Percentiles rank a stretch among this genome's conserved stretches.
phyloP scores from a whole-genome alignment of 805 yeast species.

The Hanseniaspora clermontiae region DNA sequence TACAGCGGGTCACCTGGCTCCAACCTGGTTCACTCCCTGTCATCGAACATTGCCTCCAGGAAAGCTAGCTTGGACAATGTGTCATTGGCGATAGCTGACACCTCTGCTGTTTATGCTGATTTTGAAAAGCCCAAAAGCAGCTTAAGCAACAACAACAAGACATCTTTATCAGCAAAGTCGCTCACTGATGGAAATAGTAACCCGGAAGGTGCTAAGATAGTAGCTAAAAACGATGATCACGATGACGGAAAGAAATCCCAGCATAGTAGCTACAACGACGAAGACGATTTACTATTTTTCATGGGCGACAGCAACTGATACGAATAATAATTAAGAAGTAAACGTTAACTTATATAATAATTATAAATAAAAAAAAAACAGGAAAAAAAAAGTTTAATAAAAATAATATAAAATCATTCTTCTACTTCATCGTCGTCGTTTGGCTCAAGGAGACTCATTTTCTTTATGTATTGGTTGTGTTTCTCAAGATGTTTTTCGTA shows the following conservation, averaged over 20 bases:
- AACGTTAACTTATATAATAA: background rate
- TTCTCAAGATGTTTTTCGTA: conserved; percentile 26
- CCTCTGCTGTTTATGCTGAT: conserved; percentile 27
- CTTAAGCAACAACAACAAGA: background rate
- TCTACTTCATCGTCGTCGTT: background rate
- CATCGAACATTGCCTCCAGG: background rate
- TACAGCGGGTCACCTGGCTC: conserved; percentile 12
- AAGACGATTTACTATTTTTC: conserved; percentile 46
- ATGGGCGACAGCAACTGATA: conserved; percentile 57
- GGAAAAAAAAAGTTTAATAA: background rate
- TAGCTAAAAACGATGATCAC: background rate
- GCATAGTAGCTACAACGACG: conserved; percentile 33
- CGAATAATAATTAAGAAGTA: background rate
- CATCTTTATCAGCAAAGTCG: background rate
- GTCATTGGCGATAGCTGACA: conserved; percentile 25
- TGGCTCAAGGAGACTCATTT: conserved; percentile 18
- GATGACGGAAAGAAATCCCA: background rate
- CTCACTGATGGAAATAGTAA: background rate
- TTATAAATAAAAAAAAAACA: conserved; percentile 22
- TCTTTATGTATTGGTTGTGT: conserved; percentile 27
- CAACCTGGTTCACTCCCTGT: background rate
- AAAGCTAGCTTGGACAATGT: conserved; percentile 21
- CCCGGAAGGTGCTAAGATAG: background rate
- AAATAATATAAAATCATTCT: background rate
- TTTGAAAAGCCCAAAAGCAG: conserved; percentile 23